Base-by-base conservation (phyloP, 75 land plant genomes). In the Isoetes taiwanensis region DNA sequence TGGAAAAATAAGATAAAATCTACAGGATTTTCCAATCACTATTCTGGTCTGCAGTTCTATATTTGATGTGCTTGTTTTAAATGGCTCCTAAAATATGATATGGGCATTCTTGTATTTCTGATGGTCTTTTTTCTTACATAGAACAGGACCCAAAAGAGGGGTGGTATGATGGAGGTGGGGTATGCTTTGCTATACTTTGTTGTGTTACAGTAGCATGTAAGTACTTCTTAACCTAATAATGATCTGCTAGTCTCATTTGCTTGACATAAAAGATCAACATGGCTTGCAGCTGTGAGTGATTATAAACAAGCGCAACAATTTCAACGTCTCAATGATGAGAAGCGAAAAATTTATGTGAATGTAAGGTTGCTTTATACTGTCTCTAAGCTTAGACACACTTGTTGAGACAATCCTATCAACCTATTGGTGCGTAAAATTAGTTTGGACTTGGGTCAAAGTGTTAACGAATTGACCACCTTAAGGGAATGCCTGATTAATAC, bases 171-270 rank as follows among this genome's bases (percentile, higher is more conserved):
- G 50, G 50, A 19, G 50, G 50, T 19, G 50, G 50, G 8, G 25
- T 46, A 19, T 46, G 50, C 23, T 6, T 46, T 46, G 50, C 50
- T 46, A 46, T 46, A 19, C 25, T 46, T 16, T 5, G 16, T 46
- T 46, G 50, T 23, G 50, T 46, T 23, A 46, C 23, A 23, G 50
- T 46, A 46, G 50, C 50, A 19, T 46, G 50, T 46, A n/a, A 46
- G 50, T 8, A 19, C 23, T 46, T 46, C 5, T 46, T 46, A 6
- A 19, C n/a, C 4, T 5, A 6, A 19, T n/a, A 6, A 4, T 16
- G 6, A n/a, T 46, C 25, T 46, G n/a, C n/a, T n/a, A n/a, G n/a
- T n/a, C n/a, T n/a, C n/a, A n/a, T n/a, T n/a, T n/a, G n/a, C n/a
- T n/a, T n/a, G n/a, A 46, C 16, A 6, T 46, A 19, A 19, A 46